Percentiles rank a stretch among this genome's conserved stretches.
phyloP scores from a whole-genome alignment of 768 basidiomycete genomes.

The Lactarius pseudohatsudake region DNA sequence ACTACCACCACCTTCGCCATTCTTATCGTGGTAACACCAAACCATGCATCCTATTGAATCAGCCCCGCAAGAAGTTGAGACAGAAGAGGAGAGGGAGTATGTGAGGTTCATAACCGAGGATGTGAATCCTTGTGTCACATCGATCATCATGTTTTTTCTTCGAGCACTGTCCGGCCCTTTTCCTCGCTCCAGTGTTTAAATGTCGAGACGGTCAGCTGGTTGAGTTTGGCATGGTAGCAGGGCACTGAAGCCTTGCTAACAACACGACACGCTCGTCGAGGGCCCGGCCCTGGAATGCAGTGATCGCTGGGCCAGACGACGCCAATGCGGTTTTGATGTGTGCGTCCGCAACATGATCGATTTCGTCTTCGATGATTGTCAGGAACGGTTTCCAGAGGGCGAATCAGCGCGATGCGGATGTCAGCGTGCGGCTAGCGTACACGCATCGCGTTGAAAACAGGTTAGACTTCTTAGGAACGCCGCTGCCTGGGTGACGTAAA shows the following conservation, averaged over 20 bases:
- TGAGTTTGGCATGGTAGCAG: neutral
- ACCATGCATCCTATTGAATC: conserved; percentile 2
- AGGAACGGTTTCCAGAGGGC: conserved; percentile 42
- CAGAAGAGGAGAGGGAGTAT: neutral
- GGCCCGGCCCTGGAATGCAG: conserved; percentile 37
- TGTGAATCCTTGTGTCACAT: conserved; percentile 14
- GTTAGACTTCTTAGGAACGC: no score
- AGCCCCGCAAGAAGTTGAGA: neutral
- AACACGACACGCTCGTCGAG: conserved; percentile 31
- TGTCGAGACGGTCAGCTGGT: neutral
- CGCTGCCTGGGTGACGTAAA: no score
- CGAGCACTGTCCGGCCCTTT: neutral
- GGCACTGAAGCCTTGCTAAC: neutral
- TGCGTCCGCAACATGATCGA: conserved; percentile 34
- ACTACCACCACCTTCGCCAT: no score
- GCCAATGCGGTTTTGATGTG: conserved; percentile 43
- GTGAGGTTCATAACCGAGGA: conserved; percentile 1
- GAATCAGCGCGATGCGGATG: no score
- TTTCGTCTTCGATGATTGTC: conserved; percentile 39
- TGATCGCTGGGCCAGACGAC: conserved; percentile 38
- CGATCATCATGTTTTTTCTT: conserved; percentile 1
- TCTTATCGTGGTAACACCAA: neutral
- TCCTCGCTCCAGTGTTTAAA: neutral
- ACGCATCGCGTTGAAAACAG: no score
- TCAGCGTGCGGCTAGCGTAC: no score